Base-by-base conservation (phyloP, 1,284 basidiomycete genomes). In the Hymenochaete sp. region DNA sequence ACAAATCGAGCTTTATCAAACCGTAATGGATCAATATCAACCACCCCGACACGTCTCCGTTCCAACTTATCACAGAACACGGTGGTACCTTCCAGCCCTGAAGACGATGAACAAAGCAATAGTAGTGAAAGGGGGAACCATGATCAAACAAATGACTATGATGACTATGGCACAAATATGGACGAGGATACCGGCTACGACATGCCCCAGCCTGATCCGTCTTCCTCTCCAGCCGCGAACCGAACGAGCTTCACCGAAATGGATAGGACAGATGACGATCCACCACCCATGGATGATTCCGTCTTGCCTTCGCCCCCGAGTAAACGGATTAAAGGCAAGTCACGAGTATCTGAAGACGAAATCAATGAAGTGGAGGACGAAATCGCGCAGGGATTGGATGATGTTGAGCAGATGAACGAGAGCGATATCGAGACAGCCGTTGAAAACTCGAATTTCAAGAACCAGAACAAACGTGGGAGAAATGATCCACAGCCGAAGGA, bases 311-410 rank as follows among this genome's bases (percentile, higher is more conserved):
- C 50, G 16, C 52, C 52, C 14, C 48, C 53, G 19, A 27, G 28
- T 38, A 52, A 46, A 45, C 53, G 44, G 36, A 43, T 25, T 63
- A 65, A 31, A 57, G 61, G 26, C 64, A 68, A 16, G 57, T 60
- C 38, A 55, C 60, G 28, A 55, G n/a, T n/a, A n/a, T n/a, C n/a
- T n/a, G n/a, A n/a, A n/a, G n/a, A n/a, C n/a, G 57, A 33, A 53
- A 54, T 26, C 47, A 54, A 41, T 37, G 44, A 33, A 32, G 57
- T 62, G 19, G 60, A 60, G 38, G 71, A 77, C 14, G 77, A 77
- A 26, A 74, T 77, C 44, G 68, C 65, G 1, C 66, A 66, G 18
- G 73, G 70, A n/a, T 50, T 70, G n/a, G 57, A 62, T n/a, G 66
- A 63, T 10, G 56, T 71, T 32, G 67, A 69, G 29, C 64, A 65